These are phyloP conservation scores for Canavalia ensiformis DNA, from an alignment of 306 rosid genomes.

Conservation along the genomic window DNA sequence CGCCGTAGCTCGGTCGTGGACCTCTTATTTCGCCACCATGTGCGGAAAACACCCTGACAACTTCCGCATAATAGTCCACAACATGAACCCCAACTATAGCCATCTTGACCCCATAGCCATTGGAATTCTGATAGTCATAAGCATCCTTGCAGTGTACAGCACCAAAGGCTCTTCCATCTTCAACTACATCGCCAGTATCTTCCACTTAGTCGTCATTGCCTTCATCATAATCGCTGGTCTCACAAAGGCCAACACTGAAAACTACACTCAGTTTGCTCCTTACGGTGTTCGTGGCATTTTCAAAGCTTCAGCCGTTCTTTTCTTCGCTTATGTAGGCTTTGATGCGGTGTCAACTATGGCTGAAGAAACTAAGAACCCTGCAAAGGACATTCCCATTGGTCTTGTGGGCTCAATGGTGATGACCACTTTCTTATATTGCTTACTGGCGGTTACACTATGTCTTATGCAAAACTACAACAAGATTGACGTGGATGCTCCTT, in stretches of 20 bases:
- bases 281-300: conserved; percentile 64
- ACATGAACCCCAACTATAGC: conserved; percentile 42
- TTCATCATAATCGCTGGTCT: conserved; percentile 85
- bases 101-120: conserved; percentile 81
- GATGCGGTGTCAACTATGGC: conserved; percentile 93
- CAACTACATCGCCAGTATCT: conserved; percentile 75
- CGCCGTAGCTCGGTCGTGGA: conserved; percentile 87
- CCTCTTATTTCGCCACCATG: conserved; percentile 85
- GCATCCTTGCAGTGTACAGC: conserved; percentile 68
- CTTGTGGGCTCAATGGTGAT: conserved; percentile 82
- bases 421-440: conserved; percentile 58
- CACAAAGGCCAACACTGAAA: conserved; percentile 62
- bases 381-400: conserved; percentile 81
- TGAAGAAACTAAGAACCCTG: conserved; percentile 87
- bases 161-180: conserved; percentile 86
- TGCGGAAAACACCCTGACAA: conserved; percentile 60
- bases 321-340: conserved; percentile 87
- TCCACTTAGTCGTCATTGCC: conserved; percentile 65
- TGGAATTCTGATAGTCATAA: conserved; percentile 54
- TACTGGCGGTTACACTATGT: conserved; percentile 74
- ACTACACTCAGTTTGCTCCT: conserved; percentile 58
- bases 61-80: conserved; percentile 62
- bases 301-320: conserved; percentile 74
- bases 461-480: conserved; percentile 60
- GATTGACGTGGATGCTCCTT: conserved; percentile 63